Percentiles rank a stretch among this genome's conserved stretches.
Evolutionary conservation across 805 yeast genomes (phyloP).

Genomic region (Wickerhamomyces rabaulensis): DNA sequence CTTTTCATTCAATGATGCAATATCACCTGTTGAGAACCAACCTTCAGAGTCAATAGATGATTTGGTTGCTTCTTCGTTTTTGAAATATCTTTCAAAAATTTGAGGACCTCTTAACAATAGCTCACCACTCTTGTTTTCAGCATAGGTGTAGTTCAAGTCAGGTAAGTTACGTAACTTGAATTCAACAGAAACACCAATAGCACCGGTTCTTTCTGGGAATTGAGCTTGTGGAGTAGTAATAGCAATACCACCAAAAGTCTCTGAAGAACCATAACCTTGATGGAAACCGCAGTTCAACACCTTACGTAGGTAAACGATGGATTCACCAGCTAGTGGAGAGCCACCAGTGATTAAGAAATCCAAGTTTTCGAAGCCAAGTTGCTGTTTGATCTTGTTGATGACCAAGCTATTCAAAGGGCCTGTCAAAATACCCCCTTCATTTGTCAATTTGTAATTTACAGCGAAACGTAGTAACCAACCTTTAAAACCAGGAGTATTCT

Average conservation of each 20-base stretch:
- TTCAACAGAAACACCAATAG: slow-evolving; percentile 51
- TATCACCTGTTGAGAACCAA: slow-evolving; percentile 67
- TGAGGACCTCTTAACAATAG: slow-evolving; percentile 61
- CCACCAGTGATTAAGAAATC: slow-evolving; percentile 48
- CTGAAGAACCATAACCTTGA: slow-evolving; percentile 79
- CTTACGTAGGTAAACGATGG: slow-evolving; percentile 57
- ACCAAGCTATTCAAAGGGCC: slow-evolving; percentile 32
- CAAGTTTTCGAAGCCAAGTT: slow-evolving; percentile 44
- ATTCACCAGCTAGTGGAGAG: slow-evolving; percentile 64
- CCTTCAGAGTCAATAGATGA: slow-evolving; percentile 50
- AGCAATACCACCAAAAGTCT: slow-evolving; percentile 60
- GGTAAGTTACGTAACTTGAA: slow-evolving; percentile 60
- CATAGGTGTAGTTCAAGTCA: slow-evolving; percentile 47
- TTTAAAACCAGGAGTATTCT: slow-evolving; percentile 38
- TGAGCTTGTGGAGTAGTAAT: slow-evolving; percentile 40
- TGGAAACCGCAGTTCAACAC: slow-evolving; percentile 47
- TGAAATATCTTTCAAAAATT: slow-evolving; percentile 50
- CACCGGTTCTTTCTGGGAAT: slow-evolving; percentile 52
- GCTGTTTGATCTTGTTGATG: slow-evolving; percentile 37
- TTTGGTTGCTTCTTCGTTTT: slow-evolving; percentile 49
- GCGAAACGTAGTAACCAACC: slow-evolving; percentile 36
- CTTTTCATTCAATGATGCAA: slow-evolving; percentile 43
- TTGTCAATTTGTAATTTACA: slow-evolving; percentile 33
- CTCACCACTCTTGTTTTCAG: slow-evolving; percentile 51
- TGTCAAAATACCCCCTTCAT: slow-evolving; percentile 28